Base-by-base conservation (phyloP, 176 grass and related monocot genomes). In the Oryza glumipatula region DNA sequence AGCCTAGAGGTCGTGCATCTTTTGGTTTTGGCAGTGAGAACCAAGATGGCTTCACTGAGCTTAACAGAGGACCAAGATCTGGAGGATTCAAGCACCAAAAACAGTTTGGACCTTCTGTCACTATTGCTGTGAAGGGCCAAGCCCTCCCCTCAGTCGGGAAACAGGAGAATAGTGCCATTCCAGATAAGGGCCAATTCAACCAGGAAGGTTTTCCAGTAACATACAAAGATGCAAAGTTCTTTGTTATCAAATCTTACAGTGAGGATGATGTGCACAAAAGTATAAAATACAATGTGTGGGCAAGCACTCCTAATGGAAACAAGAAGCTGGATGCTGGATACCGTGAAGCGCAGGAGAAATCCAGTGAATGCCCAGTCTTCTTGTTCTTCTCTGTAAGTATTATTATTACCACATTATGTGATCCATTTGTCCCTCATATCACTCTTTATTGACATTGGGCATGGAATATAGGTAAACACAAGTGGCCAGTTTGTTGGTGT, bases 191-290 rank as follows among this genome's bases (percentile, higher is more conserved):
- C 72, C 86, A 95, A 67, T 98, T 86, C 77, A 95, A 98, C 80
- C 80, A 85, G 68, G 90, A 86, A 68, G 85, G 80, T 23, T 95
- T 98, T 76, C 65, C 86, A 84, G 82, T 89, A 52, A 88, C 82
- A 67, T 95, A 93, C 87, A 78, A 86, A 11, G 89, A 95, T 76
- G 93, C 95, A 67, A 98, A 93, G 82, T 98, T 98, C 74, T 98
- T 95, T 35, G 68, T 98, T 65, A 98, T 98, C 51, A 95, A 98
- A 88, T 95, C 92, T 26, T 98, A 98, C 70, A 95, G 93, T 3
- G 93, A 98, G 93, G 95, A 95, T 90, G 95, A 98, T 90, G 89
- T 98, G 66, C 95, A 98, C 82, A 98, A 95, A 83, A 98, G 95
- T 81, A 93, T 98, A 67, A 95, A 98, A 86, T 95, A 98, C 63